phyloP scores from a whole-genome alignment of 345 rosid genomes.

The Lepidium africanum region DNA sequence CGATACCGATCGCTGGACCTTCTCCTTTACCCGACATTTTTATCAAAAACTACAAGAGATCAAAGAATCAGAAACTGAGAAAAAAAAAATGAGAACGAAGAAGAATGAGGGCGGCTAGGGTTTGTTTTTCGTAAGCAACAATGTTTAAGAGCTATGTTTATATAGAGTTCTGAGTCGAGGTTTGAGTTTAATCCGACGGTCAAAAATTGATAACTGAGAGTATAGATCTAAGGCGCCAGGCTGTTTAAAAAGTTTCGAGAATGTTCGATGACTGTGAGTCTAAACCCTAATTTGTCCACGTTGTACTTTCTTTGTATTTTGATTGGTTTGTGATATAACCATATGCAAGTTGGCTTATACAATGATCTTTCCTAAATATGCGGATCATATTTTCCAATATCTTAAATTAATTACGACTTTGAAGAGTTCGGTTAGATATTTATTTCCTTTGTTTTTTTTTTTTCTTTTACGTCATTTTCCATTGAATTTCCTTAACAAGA shows the following conservation, averaged over 20 bases:
- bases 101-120: constrained; percentile 28
- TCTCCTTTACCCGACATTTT: constrained; percentile 72
- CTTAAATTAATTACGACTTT: not conserved
- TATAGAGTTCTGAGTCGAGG: constrained; percentile 28
- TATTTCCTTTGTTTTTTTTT: not conserved
- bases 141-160: not conserved
- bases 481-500: not conserved
- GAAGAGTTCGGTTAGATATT: constrained; percentile 3
- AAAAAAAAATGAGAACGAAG: not conserved
- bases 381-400: constrained; percentile 11
- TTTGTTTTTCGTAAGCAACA: not conserved
- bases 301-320: not conserved
- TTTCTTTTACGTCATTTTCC: not conserved
- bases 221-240: constrained; percentile 23
- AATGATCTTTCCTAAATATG: constrained; percentile 2
- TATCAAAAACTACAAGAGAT: not conserved
- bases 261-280: constrained; percentile 19
- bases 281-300: constrained; percentile 9
- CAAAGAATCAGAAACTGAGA: not conserved
- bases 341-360: not conserved
- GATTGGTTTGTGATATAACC: constrained; percentile 11
- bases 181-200: constrained; percentile 27
- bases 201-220: not conserved
- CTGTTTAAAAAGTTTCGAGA: constrained; percentile 24
- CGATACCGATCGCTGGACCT: constrained; percentile 74